A percentile compares a stretch with the other conserved stretches of the same genome.
phyloP scores from a whole-genome alignment of 768 basidiomycete genomes.

The Mycena latifolia region DNA sequence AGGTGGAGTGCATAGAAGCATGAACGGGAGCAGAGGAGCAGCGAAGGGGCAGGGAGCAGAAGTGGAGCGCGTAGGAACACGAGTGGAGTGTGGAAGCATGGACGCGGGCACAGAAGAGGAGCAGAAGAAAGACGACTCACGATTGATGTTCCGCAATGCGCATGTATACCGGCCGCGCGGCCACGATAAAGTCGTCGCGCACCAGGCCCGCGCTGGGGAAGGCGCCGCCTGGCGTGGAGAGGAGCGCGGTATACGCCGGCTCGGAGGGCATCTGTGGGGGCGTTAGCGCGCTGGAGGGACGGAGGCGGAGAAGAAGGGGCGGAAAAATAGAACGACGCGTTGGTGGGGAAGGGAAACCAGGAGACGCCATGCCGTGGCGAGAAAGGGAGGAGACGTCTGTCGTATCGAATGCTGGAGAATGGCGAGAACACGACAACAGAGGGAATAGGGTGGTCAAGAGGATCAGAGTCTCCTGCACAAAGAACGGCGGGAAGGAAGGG shows the following conservation, averaged over 20 bases:
- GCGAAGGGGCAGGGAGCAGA: too few relatives aligned
- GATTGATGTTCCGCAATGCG: conserved; percentile 56
- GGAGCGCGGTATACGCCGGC: conserved; percentile 41
- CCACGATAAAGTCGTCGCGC: conserved; percentile 42
- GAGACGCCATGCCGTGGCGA: neutral
- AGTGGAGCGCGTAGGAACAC: too few relatives aligned
- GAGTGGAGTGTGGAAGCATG: too few relatives aligned
- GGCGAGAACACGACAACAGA: neutral
- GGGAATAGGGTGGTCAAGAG: neutral
- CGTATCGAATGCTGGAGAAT: too few relatives aligned
- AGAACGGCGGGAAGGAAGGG: neutral
- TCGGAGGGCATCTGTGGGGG: conserved; percentile 48
- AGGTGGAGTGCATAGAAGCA: too few relatives aligned
- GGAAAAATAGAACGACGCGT: neutral
- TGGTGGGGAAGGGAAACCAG: neutral
- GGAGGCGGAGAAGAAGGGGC: neutral
- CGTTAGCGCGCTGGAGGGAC: neutral
- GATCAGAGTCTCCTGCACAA: too few relatives aligned
- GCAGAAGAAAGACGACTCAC: neutral
- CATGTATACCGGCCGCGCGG: conserved; percentile 57
- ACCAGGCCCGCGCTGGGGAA: conserved; percentile 35
- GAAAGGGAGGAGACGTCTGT: too few relatives aligned
- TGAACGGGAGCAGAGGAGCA: too few relatives aligned
- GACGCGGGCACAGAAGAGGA: too few relatives aligned
- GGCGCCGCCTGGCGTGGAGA: conserved; percentile 33